phyloP scores from a whole-genome alignment of 192 early-diverging fungal genomes.

The Glomus cerebriforme region DNA sequence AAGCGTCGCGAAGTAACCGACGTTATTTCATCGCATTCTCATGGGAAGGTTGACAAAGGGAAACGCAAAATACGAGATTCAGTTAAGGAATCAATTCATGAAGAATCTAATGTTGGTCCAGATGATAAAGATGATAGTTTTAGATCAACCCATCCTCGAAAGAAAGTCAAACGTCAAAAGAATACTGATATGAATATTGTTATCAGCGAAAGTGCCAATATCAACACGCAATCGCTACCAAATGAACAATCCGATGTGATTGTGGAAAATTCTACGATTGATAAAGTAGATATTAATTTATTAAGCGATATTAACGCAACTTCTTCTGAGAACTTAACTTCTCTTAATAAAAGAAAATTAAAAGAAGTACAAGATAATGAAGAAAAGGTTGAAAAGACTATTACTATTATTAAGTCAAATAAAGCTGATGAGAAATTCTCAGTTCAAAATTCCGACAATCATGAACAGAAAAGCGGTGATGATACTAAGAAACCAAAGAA shows the following conservation, averaged over 20 bases:
- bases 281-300: not conserved
- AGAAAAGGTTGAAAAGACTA: not conserved
- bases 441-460: not conserved
- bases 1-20: not conserved
- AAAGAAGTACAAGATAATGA: not conserved
- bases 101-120: not conserved
- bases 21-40: not conserved
- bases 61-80: not conserved
- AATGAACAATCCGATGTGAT: not conserved
- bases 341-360: not conserved
- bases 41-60: not conserved
- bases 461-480: not conserved
- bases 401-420: no score
- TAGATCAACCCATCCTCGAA: not conserved
- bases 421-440: not conserved
- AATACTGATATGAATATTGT: not conserved
- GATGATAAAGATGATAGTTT: not conserved
- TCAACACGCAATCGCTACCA: not conserved
- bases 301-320: no score
- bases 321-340: not conserved
- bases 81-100: not conserved
- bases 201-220: not conserved
- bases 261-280: not conserved
- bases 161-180: not conserved
- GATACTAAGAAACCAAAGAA: not conserved